Percentiles rank a stretch among this genome's conserved stretches.
phyloP scores from a whole-genome alignment of 345 rosid species.

The Syzygium aromaticum region DNA sequence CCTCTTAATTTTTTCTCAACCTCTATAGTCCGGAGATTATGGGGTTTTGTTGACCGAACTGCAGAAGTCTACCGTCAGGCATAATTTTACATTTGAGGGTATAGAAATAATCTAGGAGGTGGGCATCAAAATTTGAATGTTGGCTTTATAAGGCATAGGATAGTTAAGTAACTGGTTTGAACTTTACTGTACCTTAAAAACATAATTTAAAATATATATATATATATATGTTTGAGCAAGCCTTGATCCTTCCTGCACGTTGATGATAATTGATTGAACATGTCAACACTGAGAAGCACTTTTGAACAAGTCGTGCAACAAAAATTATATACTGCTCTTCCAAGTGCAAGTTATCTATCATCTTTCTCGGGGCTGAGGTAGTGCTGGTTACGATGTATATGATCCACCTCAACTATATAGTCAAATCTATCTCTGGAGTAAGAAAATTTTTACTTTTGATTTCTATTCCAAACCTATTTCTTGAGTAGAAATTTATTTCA shows the following conservation, averaged over 20 bases:
- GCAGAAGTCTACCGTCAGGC: no score
- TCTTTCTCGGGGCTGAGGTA: not conserved
- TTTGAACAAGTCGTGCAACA: not conserved
- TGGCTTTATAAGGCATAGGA: not conserved
- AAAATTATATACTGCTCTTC: not conserved
- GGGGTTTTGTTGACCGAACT: no score
- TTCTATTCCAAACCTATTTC: no score
- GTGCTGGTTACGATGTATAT: not conserved
- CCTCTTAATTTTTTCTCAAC: no score
- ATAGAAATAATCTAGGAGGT: not conserved
- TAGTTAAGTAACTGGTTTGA: not conserved
- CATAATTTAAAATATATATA: not conserved
- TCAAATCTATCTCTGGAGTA: not conserved
- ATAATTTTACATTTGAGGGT: no score
- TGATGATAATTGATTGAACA: not conserved
- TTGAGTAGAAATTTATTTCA: no score
- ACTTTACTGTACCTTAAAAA: not conserved
- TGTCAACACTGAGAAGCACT: not conserved
- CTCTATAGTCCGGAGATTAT: no score
- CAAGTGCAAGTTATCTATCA: not conserved
- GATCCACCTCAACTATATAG: not conserved
- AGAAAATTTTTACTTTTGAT: no score
- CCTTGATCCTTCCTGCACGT: not conserved
- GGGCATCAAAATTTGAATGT: not conserved
- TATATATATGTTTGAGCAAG: not conserved